These are phyloP conservation scores for Fusarium succisae DNA, from an alignment of 2,329 filamentous ascomycete species.

Conservation along the genomic window DNA sequence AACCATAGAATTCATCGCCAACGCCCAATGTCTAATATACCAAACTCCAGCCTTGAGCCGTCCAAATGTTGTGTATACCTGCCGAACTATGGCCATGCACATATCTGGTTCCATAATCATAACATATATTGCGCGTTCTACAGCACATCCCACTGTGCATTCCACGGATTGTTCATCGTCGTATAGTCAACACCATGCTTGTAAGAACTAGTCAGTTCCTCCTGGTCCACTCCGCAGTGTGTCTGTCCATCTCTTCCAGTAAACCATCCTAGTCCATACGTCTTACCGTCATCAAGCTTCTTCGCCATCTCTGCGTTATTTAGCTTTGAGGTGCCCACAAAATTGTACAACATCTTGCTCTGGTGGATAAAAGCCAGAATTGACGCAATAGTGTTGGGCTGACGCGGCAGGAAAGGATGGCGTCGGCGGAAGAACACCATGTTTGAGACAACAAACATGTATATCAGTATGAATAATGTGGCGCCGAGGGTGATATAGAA, in stretches of 20 bases:
- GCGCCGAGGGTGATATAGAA: constrained; percentile 74
- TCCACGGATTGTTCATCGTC: constrained; percentile 63
- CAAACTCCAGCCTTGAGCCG: constrained; percentile 8
- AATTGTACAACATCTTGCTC: constrained; percentile 80
- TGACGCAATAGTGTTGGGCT: constrained; percentile 81
- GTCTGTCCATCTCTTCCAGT: constrained; percentile 74
- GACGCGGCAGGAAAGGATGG: constrained; percentile 77
- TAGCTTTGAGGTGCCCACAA: constrained; percentile 74
- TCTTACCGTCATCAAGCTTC: constrained; percentile 67
- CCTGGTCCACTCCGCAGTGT: constrained; percentile 82
- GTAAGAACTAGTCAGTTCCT: constrained; percentile 73
- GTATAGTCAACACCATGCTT: constrained; percentile 67
- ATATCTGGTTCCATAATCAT: constrained; percentile 22
- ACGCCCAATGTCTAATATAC: constrained; percentile 22
- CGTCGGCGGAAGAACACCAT: constrained; percentile 70
- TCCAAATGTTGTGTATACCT: constrained; percentile 6
- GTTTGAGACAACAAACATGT: constrained; percentile 68
- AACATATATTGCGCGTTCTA: constrained; percentile 25
- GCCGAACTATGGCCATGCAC: constrained; percentile 14
- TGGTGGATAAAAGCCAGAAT: constrained; percentile 83
- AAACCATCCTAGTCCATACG: constrained; percentile 83
- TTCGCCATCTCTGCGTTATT: constrained; percentile 69
- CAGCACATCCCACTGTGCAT: constrained; percentile 52
- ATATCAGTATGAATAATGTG: constrained; percentile 70
- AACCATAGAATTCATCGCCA: constrained; percentile 21